These are phyloP conservation scores for Jackrogersella minutella DNA, from an alignment of 495 filamentous ascomycete genomes.

Conservation along the genomic window DNA sequence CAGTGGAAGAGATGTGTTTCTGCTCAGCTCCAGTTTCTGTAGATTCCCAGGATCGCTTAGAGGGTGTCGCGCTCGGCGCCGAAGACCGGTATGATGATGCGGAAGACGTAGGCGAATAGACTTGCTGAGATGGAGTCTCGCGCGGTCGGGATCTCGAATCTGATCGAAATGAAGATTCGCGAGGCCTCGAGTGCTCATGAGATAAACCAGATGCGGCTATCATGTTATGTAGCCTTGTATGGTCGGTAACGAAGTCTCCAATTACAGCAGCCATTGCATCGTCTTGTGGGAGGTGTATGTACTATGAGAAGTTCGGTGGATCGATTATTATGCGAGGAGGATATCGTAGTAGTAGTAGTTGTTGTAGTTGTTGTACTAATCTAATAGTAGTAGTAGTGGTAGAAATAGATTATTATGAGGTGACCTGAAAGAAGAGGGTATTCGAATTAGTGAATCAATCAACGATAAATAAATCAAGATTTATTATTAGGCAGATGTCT, in stretches of 20 bases:
- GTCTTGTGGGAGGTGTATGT: constrained; percentile 11
- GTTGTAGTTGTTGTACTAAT: no score
- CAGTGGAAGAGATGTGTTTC: constrained; percentile 39
- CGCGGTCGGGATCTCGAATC: constrained; percentile 49
- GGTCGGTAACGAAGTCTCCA: constrained; percentile 57
- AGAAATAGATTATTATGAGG: constrained; percentile 7
- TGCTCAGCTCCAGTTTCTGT: constrained; percentile 32
- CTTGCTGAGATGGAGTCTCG: constrained; percentile 43
- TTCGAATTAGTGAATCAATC: constrained; percentile 16
- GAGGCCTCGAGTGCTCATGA: constrained; percentile 47
- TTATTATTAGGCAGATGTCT: neutral
- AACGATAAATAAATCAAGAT: neutral
- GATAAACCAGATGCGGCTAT: constrained; percentile 48
- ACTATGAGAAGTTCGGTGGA: neutral
- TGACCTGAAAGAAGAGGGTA: constrained; percentile 14
- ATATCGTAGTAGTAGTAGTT: constrained; percentile 14
- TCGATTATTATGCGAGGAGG: constrained; percentile 17
- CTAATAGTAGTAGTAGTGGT: no score
- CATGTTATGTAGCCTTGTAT: constrained; percentile 56
- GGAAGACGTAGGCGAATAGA: constrained; percentile 43
- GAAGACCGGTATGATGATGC: constrained; percentile 36
- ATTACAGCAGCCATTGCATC: constrained; percentile 59
- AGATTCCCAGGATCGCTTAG: constrained; percentile 44
- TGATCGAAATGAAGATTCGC: constrained; percentile 54
- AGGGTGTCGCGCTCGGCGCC: constrained; percentile 35